phyloP scores from a whole-genome alignment of 805 yeast genomes.

The Tetrapisispora pingtungensis region DNA sequence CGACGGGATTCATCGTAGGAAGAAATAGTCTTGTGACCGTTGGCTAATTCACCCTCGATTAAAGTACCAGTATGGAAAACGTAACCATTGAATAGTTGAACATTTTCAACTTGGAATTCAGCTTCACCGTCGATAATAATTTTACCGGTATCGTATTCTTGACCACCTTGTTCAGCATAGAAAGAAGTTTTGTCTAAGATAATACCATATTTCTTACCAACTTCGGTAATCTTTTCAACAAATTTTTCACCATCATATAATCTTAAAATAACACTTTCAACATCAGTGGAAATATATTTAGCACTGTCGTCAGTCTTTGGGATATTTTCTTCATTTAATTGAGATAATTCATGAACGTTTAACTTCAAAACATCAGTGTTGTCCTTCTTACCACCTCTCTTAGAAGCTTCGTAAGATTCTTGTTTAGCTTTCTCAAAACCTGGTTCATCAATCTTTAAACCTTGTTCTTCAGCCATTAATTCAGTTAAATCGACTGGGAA shows the following conservation, averaged over 20 bases:
- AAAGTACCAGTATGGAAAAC: constrained; percentile 89
- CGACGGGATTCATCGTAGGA: constrained; percentile 89
- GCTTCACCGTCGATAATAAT: constrained; percentile 78
- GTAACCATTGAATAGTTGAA: constrained; percentile 87
- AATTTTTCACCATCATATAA: constrained; percentile 60
- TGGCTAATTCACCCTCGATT: constrained; percentile 62
- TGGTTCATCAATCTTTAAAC: constrained; percentile 80
- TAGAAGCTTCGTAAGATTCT: constrained; percentile 89
- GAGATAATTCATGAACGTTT: constrained; percentile 83
- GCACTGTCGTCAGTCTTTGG: constrained; percentile 75
- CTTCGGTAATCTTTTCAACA: constrained; percentile 38
- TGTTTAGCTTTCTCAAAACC: constrained; percentile 87
- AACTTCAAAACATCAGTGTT: constrained; percentile 60
- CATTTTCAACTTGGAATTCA: constrained; percentile 85
- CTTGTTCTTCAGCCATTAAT: constrained; percentile 97
- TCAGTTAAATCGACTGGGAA: constrained; percentile 98
- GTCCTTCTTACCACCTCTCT: constrained; percentile 62
- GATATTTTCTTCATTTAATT: constrained; percentile 46
- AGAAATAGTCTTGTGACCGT: constrained; percentile 67
- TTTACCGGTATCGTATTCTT: constrained; percentile 91
- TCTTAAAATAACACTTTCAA: constrained; percentile 59
- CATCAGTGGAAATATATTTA: constrained; percentile 67
- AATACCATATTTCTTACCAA: constrained; percentile 59
- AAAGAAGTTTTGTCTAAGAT: constrained; percentile 84
- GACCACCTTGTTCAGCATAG: constrained; percentile 99